Percentiles rank a stretch among this genome's conserved stretches.
phyloP scores from a whole-genome alignment of 2,329 filamentous ascomycete species.

The Polytolypa hystricis region DNA sequence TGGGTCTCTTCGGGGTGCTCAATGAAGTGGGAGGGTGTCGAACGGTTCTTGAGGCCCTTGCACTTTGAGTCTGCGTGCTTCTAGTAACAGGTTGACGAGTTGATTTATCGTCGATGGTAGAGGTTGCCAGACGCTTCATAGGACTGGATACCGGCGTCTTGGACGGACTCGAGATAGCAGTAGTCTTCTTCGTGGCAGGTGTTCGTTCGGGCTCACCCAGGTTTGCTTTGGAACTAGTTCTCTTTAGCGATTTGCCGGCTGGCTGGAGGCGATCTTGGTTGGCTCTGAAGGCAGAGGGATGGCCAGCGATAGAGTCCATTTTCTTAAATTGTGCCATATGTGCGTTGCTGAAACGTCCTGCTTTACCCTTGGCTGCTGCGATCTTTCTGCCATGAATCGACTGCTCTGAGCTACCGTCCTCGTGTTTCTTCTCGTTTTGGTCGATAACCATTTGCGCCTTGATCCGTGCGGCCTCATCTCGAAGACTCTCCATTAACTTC shows the following conservation, averaged over 20 bases:
- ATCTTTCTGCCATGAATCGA: constrained; percentile 53
- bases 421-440: constrained; percentile 43
- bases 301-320: constrained; percentile 90
- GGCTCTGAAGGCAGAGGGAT: constrained; percentile 61
- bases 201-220: constrained; percentile 49
- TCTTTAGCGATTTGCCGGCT: constrained; percentile 36
- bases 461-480: constrained; percentile 60
- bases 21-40: constrained; percentile 43
- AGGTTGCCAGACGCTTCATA: constrained; percentile 62
- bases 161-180: background rate
- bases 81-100: constrained; percentile 37
- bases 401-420: constrained; percentile 36
- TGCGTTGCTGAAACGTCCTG: constrained; percentile 67
- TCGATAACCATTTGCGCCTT: constrained; percentile 57
- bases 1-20: constrained; percentile 69
- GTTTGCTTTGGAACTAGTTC: constrained; percentile 50
- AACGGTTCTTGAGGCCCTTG: constrained; percentile 29
- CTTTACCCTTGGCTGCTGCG: constrained; percentile 67
- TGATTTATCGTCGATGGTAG: constrained; percentile 57
- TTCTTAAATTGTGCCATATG: constrained; percentile 89
- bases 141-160: constrained; percentile 30
- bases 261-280: constrained; percentile 32
- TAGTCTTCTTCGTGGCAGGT: constrained; percentile 23
- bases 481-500: constrained; percentile 53
- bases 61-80: constrained; percentile 14